Evolutionary conservation across 1,284 basidiomycete genomes (phyloP).

Genomic region (Boletellus deceptivus): DNA sequence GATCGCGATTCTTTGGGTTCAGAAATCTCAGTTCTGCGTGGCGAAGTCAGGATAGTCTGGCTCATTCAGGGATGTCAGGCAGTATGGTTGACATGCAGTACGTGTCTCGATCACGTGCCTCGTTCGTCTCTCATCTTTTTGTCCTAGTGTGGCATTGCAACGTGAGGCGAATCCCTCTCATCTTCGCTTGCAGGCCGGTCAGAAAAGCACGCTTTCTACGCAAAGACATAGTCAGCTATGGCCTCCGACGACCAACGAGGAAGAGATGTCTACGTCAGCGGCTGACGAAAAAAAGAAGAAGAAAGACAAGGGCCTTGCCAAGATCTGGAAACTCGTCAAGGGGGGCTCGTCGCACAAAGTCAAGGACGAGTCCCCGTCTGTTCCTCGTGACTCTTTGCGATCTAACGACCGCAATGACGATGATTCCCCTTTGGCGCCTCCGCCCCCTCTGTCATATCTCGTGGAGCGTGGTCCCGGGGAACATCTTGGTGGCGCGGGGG

Average conservation of each 20-base stretch:
- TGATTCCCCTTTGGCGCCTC: slow-evolving; percentile 75
- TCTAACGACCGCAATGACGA: slow-evolving; percentile 54
- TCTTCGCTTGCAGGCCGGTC: slow-evolving; percentile 43
- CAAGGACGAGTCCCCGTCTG: slow-evolving; percentile 26
- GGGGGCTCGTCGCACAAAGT: slow-evolving; percentile 49
- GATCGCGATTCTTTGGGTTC: slow-evolving; percentile 80
- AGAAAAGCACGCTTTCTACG: slow-evolving; percentile 39
- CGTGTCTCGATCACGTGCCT: slow-evolving; percentile 36
- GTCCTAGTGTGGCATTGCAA: slow-evolving; percentile 66
- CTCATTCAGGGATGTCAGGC: slow-evolving; percentile 72
- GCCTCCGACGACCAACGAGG: slow-evolving; percentile 43
- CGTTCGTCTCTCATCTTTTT: slow-evolving; percentile 9
- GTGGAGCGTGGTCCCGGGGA: slow-evolving; percentile 64
- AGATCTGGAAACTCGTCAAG: slow-evolving; percentile 80
- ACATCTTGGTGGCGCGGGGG: slow-evolving; percentile 35
- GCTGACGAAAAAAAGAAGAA: slow-evolving; percentile 49
- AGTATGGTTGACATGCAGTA: slow-evolving; percentile 96
- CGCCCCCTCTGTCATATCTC: slow-evolving; percentile 82
- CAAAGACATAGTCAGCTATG: slow-evolving; percentile 55
- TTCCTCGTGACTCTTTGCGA: slow-evolving; percentile 28
- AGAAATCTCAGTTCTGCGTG: slow-evolving; percentile 74
- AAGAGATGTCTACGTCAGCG: slow-evolving; percentile 22
- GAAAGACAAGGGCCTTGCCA: slow-evolving; percentile 80
- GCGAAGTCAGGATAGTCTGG: slow-evolving; percentile 75
- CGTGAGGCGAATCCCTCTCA: slow-evolving; percentile 52